A percentile compares a stretch with the other conserved stretches of the same genome.
Conservation (phyloP, 225 moss, liverwort and hornwort species). For the Thuidium tamariscinum region DNA sequence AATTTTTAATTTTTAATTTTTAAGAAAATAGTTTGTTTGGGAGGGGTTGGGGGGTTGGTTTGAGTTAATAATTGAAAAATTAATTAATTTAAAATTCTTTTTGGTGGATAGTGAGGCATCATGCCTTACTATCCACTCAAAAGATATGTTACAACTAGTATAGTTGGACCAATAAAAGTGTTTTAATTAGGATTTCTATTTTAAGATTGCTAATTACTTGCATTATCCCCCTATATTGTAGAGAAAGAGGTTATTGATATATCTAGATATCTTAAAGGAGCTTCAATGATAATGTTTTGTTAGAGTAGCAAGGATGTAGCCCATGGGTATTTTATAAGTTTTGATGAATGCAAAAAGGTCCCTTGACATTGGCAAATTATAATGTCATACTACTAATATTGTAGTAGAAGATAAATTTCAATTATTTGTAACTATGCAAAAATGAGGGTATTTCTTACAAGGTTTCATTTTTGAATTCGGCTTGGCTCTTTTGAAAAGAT, state of each 20-base stretch:
- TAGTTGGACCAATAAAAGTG: background rate
- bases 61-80: too few species aligned
- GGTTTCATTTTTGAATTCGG: background rate
- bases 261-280: rapidly evolving
- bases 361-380: too few species aligned
- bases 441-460: background rate
- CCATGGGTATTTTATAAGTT: background rate
- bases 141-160: too few species aligned
- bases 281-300: background rate
- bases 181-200: background rate
- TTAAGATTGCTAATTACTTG: rapidly evolving
- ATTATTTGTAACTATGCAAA: background rate
- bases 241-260: background rate
- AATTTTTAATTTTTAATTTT: too few species aligned
- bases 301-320: background rate
- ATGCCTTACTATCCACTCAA: too few species aligned
- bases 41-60: too few species aligned
- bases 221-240: rapidly evolving
- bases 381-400: too few species aligned
- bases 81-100: too few species aligned
- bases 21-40: too few species aligned
- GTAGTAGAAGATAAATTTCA: too few species aligned
- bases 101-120: too few species aligned
- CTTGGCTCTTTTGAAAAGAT: background rate
- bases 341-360: too few species aligned